Evolutionary conservation across 1,284 basidiomycete genomes (phyloP), one percentile per base, ranked within the genome.

Genomic region (Fistulinella cinereoalba): DNA sequence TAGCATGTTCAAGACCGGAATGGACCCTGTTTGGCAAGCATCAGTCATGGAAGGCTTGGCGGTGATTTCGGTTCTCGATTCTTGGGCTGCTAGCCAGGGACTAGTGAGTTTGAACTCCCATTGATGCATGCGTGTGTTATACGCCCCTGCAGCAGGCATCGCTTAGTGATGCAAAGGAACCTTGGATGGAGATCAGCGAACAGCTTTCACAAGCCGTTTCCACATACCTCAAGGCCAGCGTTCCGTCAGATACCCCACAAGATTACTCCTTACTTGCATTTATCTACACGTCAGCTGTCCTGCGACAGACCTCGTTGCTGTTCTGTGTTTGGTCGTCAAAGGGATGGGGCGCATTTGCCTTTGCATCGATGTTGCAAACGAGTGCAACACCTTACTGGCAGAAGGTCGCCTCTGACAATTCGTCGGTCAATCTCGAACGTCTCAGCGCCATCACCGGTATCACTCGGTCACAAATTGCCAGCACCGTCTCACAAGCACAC

Each of bases 21-120:
- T 81, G 36, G 94, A 97, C 65, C 68, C 79, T 16, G 73, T 87
- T 18, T 97, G 94, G 94, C 85, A 94, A 62, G 93, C 88, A 0
- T 82, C 87, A 16, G 83, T 85, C 0, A 71, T 92, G 36, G 94
- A 97, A 69, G 90, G 91, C 2, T 68, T 92, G 52, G 88, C 86
- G 1, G 87, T 84, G 2, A 75, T 87, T 13, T 74, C 80, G 7
- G 71, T 94, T n/a, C 74, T 93, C 29, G 90, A 93, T 51, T 81
- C 83, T 3, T 95, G 92, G 91, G 79, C 87, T 19, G 74, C 77
- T 15, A 80, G 81, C 15, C 81, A 89, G 60, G 85, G 85, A 50
- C 68, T 85, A 51, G 88, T 88, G 55, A 52, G 84, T 50, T 46
- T 41, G 6, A 33, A 34, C 11, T 46, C 22, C 29, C 18, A 15